A percentile compares a stretch with the other conserved stretches of the same genome.
Conservation (phyloP, 352 stramenopile species). For the Pythium coloratum region DNA sequence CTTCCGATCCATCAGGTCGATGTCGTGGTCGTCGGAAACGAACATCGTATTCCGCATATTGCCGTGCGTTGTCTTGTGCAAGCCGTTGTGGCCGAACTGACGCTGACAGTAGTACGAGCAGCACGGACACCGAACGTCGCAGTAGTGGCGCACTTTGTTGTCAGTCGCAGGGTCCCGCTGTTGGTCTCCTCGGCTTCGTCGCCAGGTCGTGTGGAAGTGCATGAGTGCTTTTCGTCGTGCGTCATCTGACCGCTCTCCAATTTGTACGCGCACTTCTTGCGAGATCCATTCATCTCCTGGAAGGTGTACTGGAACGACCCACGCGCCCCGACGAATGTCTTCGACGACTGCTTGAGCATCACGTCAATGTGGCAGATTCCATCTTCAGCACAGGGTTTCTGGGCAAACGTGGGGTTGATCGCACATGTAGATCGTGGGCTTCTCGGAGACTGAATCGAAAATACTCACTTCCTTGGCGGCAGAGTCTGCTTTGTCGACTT, state of each 20-base stretch:
- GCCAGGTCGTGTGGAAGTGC: slow-evolving; percentile 18
- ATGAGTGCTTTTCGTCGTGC: slow-evolving; percentile 49
- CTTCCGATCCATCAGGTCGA: slow-evolving; percentile 73
- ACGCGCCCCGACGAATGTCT: slow-evolving; percentile 58
- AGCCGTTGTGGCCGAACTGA: slow-evolving; percentile 43
- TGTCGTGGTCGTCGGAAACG: slow-evolving; percentile 49
- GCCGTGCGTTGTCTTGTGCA: slow-evolving; percentile 69
- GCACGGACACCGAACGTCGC: slow-evolving; percentile 63
- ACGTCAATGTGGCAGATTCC: slow-evolving; percentile 73
- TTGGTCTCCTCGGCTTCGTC: slow-evolving; percentile 7
- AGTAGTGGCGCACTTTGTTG: slow-evolving; percentile 53
- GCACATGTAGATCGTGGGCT: slow-evolving; percentile 65
- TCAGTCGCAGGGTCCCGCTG: not conserved
- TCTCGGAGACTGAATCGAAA: slow-evolving; percentile 1
- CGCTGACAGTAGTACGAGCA: slow-evolving; percentile 81
- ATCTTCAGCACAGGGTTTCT: slow-evolving; percentile 46
- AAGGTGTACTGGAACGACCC: slow-evolving; percentile 67
- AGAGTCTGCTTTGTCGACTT: slow-evolving; percentile 38
- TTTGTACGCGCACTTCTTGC: slow-evolving; percentile 55
- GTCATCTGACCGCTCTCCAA: slow-evolving; percentile 43
- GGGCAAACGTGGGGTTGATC: slow-evolving; percentile 54
- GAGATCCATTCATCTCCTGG: slow-evolving; percentile 79
- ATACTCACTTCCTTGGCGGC: slow-evolving; percentile 32
- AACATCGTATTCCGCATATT: slow-evolving; percentile 86
- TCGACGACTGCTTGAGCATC: slow-evolving; percentile 62